Conservation (phyloP, 1,284 basidiomycete species). For the Trametes polyzona region DNA sequence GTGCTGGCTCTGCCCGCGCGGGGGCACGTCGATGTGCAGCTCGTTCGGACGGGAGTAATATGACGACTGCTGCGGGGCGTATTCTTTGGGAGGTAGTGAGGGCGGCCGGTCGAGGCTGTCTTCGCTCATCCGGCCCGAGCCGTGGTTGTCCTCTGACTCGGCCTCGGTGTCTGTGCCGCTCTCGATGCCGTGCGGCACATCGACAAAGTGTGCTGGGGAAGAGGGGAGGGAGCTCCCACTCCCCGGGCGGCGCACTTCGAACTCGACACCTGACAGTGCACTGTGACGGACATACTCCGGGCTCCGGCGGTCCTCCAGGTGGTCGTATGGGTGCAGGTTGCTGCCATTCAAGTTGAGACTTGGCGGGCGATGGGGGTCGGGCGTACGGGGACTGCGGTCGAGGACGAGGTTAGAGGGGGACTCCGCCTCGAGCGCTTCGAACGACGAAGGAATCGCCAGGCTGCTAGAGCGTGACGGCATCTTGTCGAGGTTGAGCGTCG, state of each 20-base stretch:
- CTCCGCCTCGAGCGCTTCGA: slow-evolving; percentile 26
- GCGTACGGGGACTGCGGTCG: slow-evolving; percentile 19
- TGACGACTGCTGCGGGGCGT: neutral
- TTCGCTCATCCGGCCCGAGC: slow-evolving; percentile 24
- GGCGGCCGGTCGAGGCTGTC: slow-evolving; percentile 42
- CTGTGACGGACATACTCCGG: slow-evolving; percentile 24
- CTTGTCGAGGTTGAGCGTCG: slow-evolving; percentile 31
- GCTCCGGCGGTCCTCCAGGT: slow-evolving; percentile 32
- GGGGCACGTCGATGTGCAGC: slow-evolving; percentile 20
- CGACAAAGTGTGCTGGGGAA: slow-evolving; percentile 62
- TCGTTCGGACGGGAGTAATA: slow-evolving; percentile 12
- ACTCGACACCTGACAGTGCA: slow-evolving; percentile 24
- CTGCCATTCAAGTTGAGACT: slow-evolving; percentile 28
- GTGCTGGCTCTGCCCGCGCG: slow-evolving; percentile 10
- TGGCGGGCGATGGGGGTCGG: slow-evolving; percentile 23
- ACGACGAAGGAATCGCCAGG: slow-evolving; percentile 27
- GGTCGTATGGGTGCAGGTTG: slow-evolving; percentile 27
- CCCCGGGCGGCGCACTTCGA: slow-evolving; percentile 29
- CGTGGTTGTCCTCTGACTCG: slow-evolving; percentile 45
- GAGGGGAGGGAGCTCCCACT: slow-evolving; percentile 45
- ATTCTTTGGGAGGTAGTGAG: slow-evolving; percentile 56
- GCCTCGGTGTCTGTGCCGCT: slow-evolving; percentile 73
- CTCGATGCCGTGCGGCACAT: slow-evolving; percentile 72
- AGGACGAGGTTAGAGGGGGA: slow-evolving; percentile 20
- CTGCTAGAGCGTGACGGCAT: slow-evolving; percentile 32